Base-by-base conservation (phyloP, 305 asterid genomes). In the Fraxinus xanthoxyloides region DNA sequence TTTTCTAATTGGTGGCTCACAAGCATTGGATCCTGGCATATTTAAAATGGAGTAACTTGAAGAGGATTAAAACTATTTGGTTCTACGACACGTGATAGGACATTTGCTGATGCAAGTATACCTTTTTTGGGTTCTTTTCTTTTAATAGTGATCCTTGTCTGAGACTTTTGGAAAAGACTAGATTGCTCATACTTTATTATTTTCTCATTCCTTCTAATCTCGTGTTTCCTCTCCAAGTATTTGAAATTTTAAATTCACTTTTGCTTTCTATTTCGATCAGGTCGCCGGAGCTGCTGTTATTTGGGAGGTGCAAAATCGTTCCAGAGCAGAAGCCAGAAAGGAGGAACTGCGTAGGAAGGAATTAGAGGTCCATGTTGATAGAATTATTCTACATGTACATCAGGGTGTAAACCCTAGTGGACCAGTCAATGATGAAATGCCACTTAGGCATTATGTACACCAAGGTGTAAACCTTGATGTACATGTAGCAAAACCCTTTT, bases 291-390 rank as follows among this genome's bases (percentile, higher is more conserved):
- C 2, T 77, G 95, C 93, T 79, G 88, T 93, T 56, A 82, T 90
- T 73, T 89, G 88, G 79, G 97, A 93, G 89, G 93, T 90, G 86
- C 97, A 93, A 92, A 88, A 95, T 84, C 91, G 81, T 81, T 83
- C 97, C 78, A 88, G 89, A 87, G 86, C 97, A 83, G 97, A 93
- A 89, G 95, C 97, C 85, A 89, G 92, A 86, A 93, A 93, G 88
- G 97, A 93, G 90, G 97, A 85, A 82, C 72, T 83, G 26, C 94
- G 93, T 34, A 88, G 72, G 83, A 91, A 86, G 75, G 95, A 92
- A 81, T 31, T 93, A 63, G 89, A 92, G 97, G 97, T 92, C 75
- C 77, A 21, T 85, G 46, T 35, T 35, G 40, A 35, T 35, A 35
- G 40, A 35, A 35, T 35, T 35, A 35, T 35, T 35, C 40, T 35